Base-by-base conservation (phyloP, 2,329 filamentous ascomycete genomes). In the Chaetomiaceae sp. region DNA sequence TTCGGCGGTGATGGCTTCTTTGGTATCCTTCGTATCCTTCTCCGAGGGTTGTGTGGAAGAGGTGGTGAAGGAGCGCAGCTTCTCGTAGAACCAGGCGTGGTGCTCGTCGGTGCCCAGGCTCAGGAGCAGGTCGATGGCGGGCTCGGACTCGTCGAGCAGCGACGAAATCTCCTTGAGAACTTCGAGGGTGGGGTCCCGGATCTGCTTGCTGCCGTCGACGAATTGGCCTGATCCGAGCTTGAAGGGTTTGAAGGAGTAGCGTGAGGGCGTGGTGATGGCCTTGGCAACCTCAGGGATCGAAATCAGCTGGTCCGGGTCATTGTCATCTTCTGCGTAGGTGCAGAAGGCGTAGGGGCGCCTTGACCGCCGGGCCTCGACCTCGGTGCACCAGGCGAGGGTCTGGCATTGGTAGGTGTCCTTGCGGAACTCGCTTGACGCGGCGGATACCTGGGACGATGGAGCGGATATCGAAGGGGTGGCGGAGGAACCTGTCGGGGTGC, bases 281-380 rank as follows among this genome's bases (percentile, higher is more conserved):
- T 63, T 63, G 47, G 62, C 62, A 9, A 64, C 60, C 9, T 64
- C 61, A 5, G 59, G 60, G 29, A 62, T 63, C 3, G 60, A 62
- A n/a, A 61, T 53, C 14, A 58, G 42, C 45, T 49, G 39, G 17
- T 49, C 40, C 1, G 40, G 15, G 15, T 58, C 45, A 20, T 43
- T 38, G 5, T 59, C 54, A 11, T 60, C 59, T 23, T 64, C 60
- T n/a, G 57, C 58, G 54, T 60, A 64, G 8, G 57, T 62, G 59
- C 61, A 61, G 29, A 64, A 64, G 19, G 59, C 58, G 38, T 63
- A 63, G 1, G 62, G 59, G 0, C 54, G 55, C 3, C 57, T 59
- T 15, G 54, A 23, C 5, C 53, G 50, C 6, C 54, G 53, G 3
- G 53, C 37, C 34, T 61, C 57, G 20, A 64, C 58, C 31, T 64